These are phyloP conservation scores for Elaeagnus macrophylla DNA, from an alignment of 306 rosid genomes.

Conservation along the genomic window DNA sequence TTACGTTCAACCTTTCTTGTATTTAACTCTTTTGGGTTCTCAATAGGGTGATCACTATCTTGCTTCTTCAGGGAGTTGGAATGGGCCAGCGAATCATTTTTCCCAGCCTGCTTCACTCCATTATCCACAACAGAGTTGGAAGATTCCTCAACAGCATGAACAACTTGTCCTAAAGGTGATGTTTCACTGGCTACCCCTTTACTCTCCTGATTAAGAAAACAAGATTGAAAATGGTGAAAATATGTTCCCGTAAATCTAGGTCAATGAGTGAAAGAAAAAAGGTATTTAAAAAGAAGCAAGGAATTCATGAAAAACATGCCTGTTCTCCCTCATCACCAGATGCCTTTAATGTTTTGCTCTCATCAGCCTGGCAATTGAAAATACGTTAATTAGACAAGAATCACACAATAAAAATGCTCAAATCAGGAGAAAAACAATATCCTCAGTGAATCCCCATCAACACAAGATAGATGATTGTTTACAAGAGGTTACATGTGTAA, in stretches of 20 bases:
- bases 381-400: neutral
- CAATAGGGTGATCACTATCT: slow-evolving; percentile 34
- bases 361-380: slow-evolving; percentile 38
- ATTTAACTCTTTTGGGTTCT: slow-evolving; percentile 27
- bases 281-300: neutral
- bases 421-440: neutral
- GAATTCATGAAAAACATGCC: slow-evolving; percentile 19
- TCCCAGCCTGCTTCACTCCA: slow-evolving; percentile 39
- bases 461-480: neutral
- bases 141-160: slow-evolving; percentile 32
- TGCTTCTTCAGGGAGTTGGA: slow-evolving; percentile 35
- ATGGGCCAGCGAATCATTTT: slow-evolving; percentile 32
- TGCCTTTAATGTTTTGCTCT: slow-evolving; percentile 33
- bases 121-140: slow-evolving; percentile 46
- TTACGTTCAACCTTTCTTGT: slow-evolving; percentile 28
- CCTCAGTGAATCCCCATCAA: neutral
- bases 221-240: neutral
- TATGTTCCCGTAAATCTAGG: neutral
- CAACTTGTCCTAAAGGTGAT: slow-evolving; percentile 33
- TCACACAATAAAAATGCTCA: neutral
- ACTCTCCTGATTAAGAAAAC: slow-evolving; percentile 35
- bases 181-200: slow-evolving; percentile 25
- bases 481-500: neutral
- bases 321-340: slow-evolving; percentile 41
- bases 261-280: neutral